Base-by-base conservation (phyloP, 1,284 basidiomycete genomes). In the Ganoderma meredithae region DNA sequence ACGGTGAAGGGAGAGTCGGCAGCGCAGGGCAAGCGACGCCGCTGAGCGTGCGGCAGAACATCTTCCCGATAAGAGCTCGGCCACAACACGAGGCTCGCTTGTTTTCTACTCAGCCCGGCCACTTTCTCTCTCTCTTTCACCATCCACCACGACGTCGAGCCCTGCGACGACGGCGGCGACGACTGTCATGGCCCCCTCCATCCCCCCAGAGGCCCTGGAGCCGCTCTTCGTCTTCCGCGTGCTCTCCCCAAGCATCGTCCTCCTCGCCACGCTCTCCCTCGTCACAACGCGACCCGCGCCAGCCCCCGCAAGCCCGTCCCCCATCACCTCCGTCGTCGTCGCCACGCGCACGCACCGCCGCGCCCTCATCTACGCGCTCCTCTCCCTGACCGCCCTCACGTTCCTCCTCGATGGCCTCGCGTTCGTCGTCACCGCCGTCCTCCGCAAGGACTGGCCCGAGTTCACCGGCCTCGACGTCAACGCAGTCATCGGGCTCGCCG, bases 361-460 rank as follows among this genome's bases (percentile, higher is more conserved):
- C 67, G 85, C 86, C 63, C 80, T 89, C 72, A 93, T 95, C 78
- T 83, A 94, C 65, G 79, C 83, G 63, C 82, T 94, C 73, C 83
- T 95, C 63, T 87, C 89, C 66, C 82, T 94, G 62, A 76, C 89
- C 79, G 90, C 96, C 82, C 72, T 97, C 81, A 85, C 96, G 79
- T 90, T 95, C 87, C 88, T 99, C 83, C 82, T 96, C 81, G 87
- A 99, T 86, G 85, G 97, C 66, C 81, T 92, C 62, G 83, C 89
- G 9, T 90, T 92, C 74, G 86, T 90, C 62, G 79, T 87, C 27
- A 85, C 85, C 74, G 87, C 90, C 31, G 84, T 94, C 56, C 74
- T 94, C 69, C 81, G 84, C 73, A 88, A 90, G 74, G 72, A 82
- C 22, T 95, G 93, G 93, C 86, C 83, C 12, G 81, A 80, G 60